Percentiles rank a stretch among this genome's conserved stretches.
phyloP scores from a whole-genome alignment of 306 rosid species.

The Ammopiptanthus mongolicus region DNA sequence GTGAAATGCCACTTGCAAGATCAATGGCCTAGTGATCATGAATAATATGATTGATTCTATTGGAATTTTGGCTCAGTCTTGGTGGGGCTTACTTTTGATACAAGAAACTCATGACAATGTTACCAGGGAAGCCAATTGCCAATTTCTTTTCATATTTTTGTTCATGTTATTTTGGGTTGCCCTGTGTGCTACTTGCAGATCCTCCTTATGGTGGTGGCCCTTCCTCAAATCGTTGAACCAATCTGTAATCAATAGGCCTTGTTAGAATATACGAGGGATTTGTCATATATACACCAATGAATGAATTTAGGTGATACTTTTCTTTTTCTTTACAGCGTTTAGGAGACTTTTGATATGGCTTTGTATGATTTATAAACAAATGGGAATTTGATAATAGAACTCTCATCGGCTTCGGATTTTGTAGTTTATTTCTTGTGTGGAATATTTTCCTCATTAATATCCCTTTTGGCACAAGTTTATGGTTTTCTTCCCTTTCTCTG shows the following conservation, averaged over 20 bases:
- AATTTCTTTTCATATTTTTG: neutral
- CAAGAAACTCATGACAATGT: neutral
- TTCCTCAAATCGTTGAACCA: neutral
- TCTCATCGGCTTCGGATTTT: neutral
- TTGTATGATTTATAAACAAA: slow-evolving; percentile 7
- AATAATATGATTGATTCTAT: neutral
- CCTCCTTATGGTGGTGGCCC: neutral
- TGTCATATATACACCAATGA: neutral
- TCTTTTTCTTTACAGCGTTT: neutral
- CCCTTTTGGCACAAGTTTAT: neutral
- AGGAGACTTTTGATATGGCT: neutral
- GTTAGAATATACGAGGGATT: neutral
- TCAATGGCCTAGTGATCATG: slow-evolving; percentile 37
- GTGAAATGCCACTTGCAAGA: slow-evolving; percentile 60
- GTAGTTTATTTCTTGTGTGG: neutral
- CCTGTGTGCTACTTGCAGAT: neutral
- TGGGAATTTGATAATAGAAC: neutral
- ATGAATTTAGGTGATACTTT: neutral
- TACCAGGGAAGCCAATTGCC: neutral
- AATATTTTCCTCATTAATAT: neutral
- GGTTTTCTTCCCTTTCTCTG: neutral
- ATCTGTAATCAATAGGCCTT: neutral
- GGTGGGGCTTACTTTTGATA: neutral
- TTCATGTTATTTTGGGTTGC: slow-evolving; percentile 12
- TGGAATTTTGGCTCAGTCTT: neutral